phyloP scores from a whole-genome alignment of 2,329 filamentous ascomycete genomes.

The Colletotrichum shisoi region DNA sequence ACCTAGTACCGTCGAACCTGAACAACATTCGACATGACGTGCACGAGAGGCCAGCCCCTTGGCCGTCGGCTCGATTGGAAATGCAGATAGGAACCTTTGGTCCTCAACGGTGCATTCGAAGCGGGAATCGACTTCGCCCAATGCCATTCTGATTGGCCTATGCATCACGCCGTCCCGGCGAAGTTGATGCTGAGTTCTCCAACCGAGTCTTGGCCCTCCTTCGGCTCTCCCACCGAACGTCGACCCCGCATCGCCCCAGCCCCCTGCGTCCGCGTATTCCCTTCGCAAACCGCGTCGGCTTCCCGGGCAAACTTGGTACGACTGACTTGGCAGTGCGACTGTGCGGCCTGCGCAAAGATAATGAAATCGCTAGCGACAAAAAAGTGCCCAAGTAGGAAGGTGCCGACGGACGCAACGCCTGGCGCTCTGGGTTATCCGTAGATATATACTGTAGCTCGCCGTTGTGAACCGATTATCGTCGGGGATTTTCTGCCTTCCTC shows the following conservation, averaged over 20 bases:
- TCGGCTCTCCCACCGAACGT: background rate
- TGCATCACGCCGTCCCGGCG: background rate
- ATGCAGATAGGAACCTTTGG: constrained; percentile 1
- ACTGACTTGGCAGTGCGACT: constrained; percentile 25
- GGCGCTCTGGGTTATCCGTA: background rate
- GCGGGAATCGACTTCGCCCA: constrained; percentile 14
- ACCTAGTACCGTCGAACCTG: background rate
- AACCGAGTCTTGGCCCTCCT: constrained; percentile 20
- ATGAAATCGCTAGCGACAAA: background rate
- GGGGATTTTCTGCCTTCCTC: no score
- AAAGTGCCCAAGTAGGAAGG: constrained; percentile 31
- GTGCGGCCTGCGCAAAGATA: constrained; percentile 5
- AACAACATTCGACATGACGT: background rate
- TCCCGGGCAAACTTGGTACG: constrained; percentile 10
- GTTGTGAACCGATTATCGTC: no score
- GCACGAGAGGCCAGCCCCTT: background rate
- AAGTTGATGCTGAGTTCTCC: background rate
- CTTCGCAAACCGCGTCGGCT: background rate
- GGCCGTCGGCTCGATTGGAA: background rate
- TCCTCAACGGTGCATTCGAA: constrained; percentile 11
- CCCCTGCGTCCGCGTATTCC: background rate
- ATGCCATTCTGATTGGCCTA: constrained; percentile 12
- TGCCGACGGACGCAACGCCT: background rate
- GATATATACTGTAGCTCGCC: background rate
- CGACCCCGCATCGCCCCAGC: constrained; percentile 24